A percentile compares a stretch with the other conserved stretches of the same genome.
phyloP scores from a whole-genome alignment of 306 rosid genomes.

The Prunus armeniaca region DNA sequence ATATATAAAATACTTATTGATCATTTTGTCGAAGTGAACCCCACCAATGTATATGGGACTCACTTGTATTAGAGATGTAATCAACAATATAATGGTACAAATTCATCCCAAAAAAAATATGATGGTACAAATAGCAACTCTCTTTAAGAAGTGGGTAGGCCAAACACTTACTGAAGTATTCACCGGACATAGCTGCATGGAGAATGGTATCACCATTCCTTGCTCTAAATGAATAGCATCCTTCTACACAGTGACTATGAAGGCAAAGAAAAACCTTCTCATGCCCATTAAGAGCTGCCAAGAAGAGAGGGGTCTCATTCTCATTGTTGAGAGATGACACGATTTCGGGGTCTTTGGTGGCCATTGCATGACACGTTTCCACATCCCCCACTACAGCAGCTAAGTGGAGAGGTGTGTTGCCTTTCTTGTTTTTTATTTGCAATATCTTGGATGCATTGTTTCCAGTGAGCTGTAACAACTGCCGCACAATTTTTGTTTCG shows the following conservation, averaged over 20 bases:
- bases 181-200: not conserved
- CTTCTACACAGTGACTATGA: not conserved
- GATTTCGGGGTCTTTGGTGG: not conserved
- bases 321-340: not conserved
- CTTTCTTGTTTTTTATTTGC: conserved; percentile 27
- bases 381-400: conserved; percentile 48
- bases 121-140: too few relatives aligned
- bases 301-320: conserved; percentile 41
- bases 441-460: conserved; percentile 12
- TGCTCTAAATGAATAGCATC: not conserved
- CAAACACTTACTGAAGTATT: not conserved
- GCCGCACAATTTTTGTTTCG: not conserved
- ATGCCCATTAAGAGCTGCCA: conserved; percentile 28
- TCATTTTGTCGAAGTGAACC: too few relatives aligned
- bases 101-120: too few relatives aligned
- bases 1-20: too few relatives aligned
- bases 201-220: not conserved
- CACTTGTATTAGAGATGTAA: too few relatives aligned
- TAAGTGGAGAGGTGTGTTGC: conserved; percentile 41
- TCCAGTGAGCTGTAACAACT: conserved; percentile 20
- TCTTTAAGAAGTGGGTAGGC: too few relatives aligned
- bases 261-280: not conserved
- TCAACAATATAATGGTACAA: too few relatives aligned
- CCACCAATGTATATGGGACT: accelerated
- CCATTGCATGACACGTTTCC: conserved; percentile 30